Percentiles rank a stretch among this genome's conserved stretches.
These are phyloP conservation scores for Alternaria sp. DNA, from an alignment of 2,329 filamentous ascomycete genomes.

Conservation along the genomic window DNA sequence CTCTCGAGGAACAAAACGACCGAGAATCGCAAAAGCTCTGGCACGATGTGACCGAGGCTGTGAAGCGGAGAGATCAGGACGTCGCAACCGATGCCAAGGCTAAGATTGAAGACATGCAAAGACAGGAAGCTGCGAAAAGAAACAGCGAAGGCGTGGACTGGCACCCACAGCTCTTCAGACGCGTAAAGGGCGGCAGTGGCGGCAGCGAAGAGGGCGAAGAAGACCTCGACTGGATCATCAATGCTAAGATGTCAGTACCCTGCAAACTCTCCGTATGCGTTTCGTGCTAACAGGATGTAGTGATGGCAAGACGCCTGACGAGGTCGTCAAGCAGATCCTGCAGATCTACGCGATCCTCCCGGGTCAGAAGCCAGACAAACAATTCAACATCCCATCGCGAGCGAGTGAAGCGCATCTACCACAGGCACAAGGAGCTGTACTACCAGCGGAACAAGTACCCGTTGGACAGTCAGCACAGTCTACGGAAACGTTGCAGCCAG, in stretches of 20 bases:
- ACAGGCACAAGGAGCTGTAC: conserved; percentile 11
- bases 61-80: conserved; percentile 85
- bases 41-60: conserved; percentile 79
- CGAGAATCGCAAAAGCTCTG: conserved; percentile 90
- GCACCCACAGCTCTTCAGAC: conserved; percentile 84
- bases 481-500: conserved; percentile 4
- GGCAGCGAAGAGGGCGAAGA: conserved; percentile 81
- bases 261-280: not conserved
- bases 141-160: conserved; percentile 82
- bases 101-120: conserved; percentile 91
- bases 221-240: conserved; percentile 93
- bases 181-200: conserved; percentile 72
- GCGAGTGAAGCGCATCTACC: conserved; percentile 30
- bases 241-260: conserved; percentile 74
- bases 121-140: conserved; percentile 83
- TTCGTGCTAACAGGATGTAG: conserved; percentile 20
- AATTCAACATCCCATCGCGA: conserved; percentile 64
- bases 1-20: conserved; percentile 84
- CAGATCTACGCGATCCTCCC: conserved; percentile 83
- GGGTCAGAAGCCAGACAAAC: conserved; percentile 68
- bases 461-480: conserved; percentile 13
- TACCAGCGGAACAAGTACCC: conserved; percentile 6
- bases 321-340: conserved; percentile 81
- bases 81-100: conserved; percentile 93
- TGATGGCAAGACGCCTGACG: conserved; percentile 69